Base-by-base conservation (phyloP, 768 basidiomycete species). In the Phlegmacium glaucopus region DNA sequence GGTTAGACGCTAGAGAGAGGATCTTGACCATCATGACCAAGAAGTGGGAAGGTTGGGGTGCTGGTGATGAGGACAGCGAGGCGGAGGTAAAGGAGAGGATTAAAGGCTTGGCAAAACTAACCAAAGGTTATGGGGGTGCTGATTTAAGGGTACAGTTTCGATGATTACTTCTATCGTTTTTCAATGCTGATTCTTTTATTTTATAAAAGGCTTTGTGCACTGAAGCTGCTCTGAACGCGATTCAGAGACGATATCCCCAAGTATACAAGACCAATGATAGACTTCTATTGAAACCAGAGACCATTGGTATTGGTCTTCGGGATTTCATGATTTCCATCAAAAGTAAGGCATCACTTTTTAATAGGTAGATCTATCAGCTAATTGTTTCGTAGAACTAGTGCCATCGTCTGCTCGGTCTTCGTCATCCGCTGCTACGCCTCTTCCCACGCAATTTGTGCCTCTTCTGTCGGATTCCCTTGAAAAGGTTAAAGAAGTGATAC, bases 261-360 rank as follows among this genome's bases (percentile, higher is more conserved):
- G 94, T 98, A 39, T 99, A 99, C 75, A 87, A 90, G 67, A 87
- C 90, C 4, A 81, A 76, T 27, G 94, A 98, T 51, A 76, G 96
- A 9, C 70, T 97, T 2, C 61, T 93, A 41, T 74, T 98, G 45
- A 80, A 90, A 53, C 89, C 94, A 6, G 87, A 90, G 58, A 83
- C 85, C 2, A 96, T 98, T 52, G 75, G 76, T 27, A 82, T 97
- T 13, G 80, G 85, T 28, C 73, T 96, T 42, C 76, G 90, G 34
- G 96, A 99, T 63, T 99, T 99, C 61, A 92, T 97, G 92, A 87
- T 95, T 58, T 91, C 95, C 2, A 82, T 96, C 47, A 93, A 96
- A 67, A 95, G 95, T 96, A 58, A 44, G 85, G 72, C n/a, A 45
- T 50, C 43, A 32, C 48, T 35, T 50, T 32, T 28, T 22, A 39